Conservation (phyloP, 371 early-diverging fungal species). For the Umbelopsis sp. region DNA sequence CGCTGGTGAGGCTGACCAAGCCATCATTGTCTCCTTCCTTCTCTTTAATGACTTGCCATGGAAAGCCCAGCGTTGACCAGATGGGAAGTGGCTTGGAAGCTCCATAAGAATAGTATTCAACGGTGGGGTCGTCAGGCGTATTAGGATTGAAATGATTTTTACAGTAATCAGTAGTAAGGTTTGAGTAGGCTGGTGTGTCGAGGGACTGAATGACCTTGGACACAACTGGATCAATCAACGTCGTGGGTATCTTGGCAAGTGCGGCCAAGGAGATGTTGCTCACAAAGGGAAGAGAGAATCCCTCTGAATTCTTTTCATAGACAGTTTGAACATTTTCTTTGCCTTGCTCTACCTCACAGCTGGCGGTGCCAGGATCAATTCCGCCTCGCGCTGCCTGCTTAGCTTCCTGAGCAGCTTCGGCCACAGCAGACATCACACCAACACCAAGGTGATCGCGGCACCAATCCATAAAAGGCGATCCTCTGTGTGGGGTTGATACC, state of each 20-base stretch:
- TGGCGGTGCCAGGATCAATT: slow-evolving; percentile 10
- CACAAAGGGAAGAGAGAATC: slow-evolving; percentile 10
- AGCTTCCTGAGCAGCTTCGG: slow-evolving; percentile 25
- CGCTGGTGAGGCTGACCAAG: slow-evolving; percentile 78
- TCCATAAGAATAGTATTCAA: slow-evolving; percentile 83
- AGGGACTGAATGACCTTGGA: slow-evolving; percentile 46
- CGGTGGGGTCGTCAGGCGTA: slow-evolving; percentile 77
- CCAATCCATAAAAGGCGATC: slow-evolving; percentile 91
- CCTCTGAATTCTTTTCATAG: slow-evolving; percentile 4
- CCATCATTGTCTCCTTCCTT: slow-evolving; percentile 94
- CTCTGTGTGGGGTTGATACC: slow-evolving; percentile 91
- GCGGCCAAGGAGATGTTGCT: slow-evolving; percentile 21
- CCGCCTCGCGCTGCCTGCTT: neutral
- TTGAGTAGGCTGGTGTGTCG: slow-evolving; percentile 89
- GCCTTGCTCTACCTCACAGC: slow-evolving; percentile 9
- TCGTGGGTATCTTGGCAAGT: slow-evolving; percentile 22
- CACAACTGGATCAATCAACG: slow-evolving; percentile 29
- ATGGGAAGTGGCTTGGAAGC: slow-evolving; percentile 57
- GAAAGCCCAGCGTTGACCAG: slow-evolving; percentile 63
- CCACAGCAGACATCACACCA: slow-evolving; percentile 31
- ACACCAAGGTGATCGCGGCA: slow-evolving; percentile 78
- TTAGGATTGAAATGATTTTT: slow-evolving; percentile 80
- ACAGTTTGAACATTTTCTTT: slow-evolving; percentile 27
- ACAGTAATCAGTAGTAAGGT: slow-evolving; percentile 87
- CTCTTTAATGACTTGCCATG: slow-evolving; percentile 70